phyloP scores from a whole-genome alignment of 2,329 filamentous ascomycete genomes.

The Phoma sp. region DNA sequence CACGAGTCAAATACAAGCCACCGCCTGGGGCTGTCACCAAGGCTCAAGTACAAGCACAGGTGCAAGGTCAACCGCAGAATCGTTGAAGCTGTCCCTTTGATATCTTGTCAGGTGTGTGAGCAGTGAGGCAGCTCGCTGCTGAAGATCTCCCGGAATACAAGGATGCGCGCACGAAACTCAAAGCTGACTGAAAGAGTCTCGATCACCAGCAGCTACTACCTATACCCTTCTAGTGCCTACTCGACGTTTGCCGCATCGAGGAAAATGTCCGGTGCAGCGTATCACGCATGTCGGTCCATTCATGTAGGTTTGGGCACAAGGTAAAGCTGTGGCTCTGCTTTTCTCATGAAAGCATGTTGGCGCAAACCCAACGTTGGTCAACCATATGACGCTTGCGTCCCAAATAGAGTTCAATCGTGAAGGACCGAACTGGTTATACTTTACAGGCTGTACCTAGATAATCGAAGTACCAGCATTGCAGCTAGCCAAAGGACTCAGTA shows the following conservation, averaged over 20 bases:
- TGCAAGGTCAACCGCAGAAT: constrained; percentile 18
- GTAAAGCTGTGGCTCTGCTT: not conserved
- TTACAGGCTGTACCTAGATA: not conserved
- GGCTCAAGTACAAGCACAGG: constrained; percentile 13
- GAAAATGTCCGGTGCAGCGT: not conserved
- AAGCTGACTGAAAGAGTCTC: not conserved
- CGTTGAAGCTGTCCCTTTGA: constrained; percentile 22
- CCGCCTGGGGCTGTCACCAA: constrained; percentile 18
- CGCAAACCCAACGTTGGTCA: not conserved
- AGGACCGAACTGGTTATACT: not conserved
- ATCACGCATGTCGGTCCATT: not conserved
- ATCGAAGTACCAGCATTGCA: not conserved
- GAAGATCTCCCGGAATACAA: not conserved
- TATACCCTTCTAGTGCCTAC: not conserved
- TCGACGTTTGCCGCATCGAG: not conserved
- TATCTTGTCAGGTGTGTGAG: not conserved
- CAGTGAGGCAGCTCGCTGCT: not conserved
- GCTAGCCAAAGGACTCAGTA: not conserved
- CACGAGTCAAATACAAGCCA: constrained; percentile 60
- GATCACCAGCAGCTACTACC: not conserved
- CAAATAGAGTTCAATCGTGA: not conserved
- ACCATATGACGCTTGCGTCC: not conserved
- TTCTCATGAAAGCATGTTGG: not conserved
- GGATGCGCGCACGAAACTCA: not conserved
- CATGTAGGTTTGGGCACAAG: not conserved